Evolutionary conservation across 768 basidiomycete species (phyloP), one percentile per base, ranked within the genome.

Genomic region (Leccinum rimulosum): DNA sequence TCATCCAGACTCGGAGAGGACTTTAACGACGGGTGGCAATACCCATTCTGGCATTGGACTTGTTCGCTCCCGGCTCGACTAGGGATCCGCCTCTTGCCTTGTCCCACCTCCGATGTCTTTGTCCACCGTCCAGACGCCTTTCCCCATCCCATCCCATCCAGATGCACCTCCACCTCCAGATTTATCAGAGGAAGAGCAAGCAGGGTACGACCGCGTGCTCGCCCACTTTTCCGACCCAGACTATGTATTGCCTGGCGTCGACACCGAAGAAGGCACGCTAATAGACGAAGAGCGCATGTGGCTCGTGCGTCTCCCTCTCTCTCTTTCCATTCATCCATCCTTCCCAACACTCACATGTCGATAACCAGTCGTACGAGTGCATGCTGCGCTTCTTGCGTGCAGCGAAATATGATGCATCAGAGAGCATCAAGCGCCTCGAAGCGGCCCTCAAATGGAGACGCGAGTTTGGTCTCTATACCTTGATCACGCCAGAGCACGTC

Each of bases 351-450:
- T 54, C 25, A 58, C 12, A 12, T 27, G 4, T 27, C 1, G 33
- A 35, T 4, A 35, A 11, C 0, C 12, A 73, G 73, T 88, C 88
- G 2, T 80, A 82, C 66, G 91, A 93, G 61, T 91, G 89, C 70
- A 70, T 93, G 40, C 76, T 89, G 47, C 79, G 91, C 80, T 93
- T 87, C 70, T 73, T 91, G 33, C 85, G 91, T 47, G 93, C 93
- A 2, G 79, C 83, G 1, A 94, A 93, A 63, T 91, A 91, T 87
- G 82, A 83, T 56, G 71, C 76, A 7, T 68, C 76, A 19, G 74
- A 70, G 28, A 82, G 84, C 3, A 86, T 92, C 55, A 76, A 79
- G 40, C 80, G 92, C 14, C 71, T 93, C 4, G 89, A 93, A 68
- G 80, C 72, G 17, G 93, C 93, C 2, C 76, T 91, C 31, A 82